A percentile compares a stretch with the other conserved stretches of the same genome.
Evolutionary conservation across 1,139 yeast species (phyloP).

Genomic region (Debaryomyces coudertii): DNA sequence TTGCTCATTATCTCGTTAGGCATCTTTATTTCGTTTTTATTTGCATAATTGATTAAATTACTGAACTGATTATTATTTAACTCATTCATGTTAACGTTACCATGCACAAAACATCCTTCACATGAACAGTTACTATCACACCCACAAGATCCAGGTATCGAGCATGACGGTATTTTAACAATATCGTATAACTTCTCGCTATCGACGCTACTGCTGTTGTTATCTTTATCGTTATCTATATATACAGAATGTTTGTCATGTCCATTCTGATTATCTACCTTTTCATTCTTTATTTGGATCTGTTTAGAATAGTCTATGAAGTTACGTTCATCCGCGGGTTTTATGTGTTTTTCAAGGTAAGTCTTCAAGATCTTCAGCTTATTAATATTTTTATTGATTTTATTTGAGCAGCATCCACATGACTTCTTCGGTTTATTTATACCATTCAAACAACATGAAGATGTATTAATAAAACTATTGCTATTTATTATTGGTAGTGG

Average conservation of each 20-base stretch:
- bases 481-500: conserved; percentile 32
- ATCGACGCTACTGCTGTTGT: conserved; percentile 3
- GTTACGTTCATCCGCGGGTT: conserved; percentile 11
- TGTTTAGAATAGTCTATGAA: conserved; percentile 12
- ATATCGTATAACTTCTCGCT: conserved; percentile 23
- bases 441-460: conserved; percentile 38
- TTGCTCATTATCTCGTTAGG: neutral
- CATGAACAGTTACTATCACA: conserved; percentile 54
- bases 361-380: conserved; percentile 42
- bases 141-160: conserved; percentile 53
- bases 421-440: conserved; percentile 24
- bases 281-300: conserved; percentile 6
- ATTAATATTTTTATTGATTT: conserved; percentile 26
- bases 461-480: conserved; percentile 40
- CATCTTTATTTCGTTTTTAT: conserved; percentile 2
- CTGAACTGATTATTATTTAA: conserved; percentile 6
- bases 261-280: neutral
- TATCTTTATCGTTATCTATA: conserved; percentile 2
- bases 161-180: conserved; percentile 41
- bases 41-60: conserved; percentile 4
- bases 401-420: conserved; percentile 39
- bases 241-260: neutral
- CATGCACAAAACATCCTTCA: conserved; percentile 51
- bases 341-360: conserved; percentile 34
- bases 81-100: conserved; percentile 20